phyloP scores from a whole-genome alignment of 129 eudicot species.

The Smallanthus sonchifolius region DNA sequence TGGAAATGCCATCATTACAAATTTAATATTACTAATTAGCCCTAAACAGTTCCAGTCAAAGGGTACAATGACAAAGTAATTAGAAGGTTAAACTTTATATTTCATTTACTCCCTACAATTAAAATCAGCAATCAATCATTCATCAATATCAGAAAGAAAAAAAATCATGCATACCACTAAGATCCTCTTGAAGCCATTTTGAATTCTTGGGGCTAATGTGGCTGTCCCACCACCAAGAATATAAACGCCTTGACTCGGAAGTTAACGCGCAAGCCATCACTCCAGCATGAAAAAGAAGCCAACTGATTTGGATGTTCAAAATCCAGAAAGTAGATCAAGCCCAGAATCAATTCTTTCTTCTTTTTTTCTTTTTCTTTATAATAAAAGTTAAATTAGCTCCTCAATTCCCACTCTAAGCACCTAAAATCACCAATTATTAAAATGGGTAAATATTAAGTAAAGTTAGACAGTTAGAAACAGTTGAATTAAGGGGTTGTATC shows the following conservation, averaged over 20 bases:
- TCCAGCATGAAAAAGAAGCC: slow-evolving; percentile 38
- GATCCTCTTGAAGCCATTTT: slow-evolving; percentile 43
- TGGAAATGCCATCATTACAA: too few relatives aligned
- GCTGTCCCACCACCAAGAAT: slow-evolving; percentile 99
- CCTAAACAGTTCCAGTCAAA: not conserved
- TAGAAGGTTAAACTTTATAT: too few relatives aligned
- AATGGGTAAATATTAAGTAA: not conserved
- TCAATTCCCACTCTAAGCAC: not conserved
- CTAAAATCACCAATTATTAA: slow-evolving; percentile 10
- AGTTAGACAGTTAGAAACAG: not conserved
- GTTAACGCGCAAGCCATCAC: slow-evolving; percentile 51
- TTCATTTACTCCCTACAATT: not conserved
- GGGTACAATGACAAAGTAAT: not conserved
- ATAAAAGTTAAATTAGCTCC: slow-evolving; percentile 3
- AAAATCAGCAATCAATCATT: not conserved
- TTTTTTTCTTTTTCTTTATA: not conserved
- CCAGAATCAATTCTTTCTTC: slow-evolving; percentile 15
- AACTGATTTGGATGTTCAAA: slow-evolving; percentile 39
- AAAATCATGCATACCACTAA: slow-evolving; percentile 51
- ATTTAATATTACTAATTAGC: not conserved
- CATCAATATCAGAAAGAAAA: not conserved
- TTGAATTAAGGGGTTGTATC: not conserved
- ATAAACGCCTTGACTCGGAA: slow-evolving; percentile 70
- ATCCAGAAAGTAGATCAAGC: slow-evolving; percentile 30
- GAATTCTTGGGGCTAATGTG: slow-evolving; percentile 78